Evolutionary conservation across 2,329 filamentous ascomycete species (phyloP), one percentile per base, ranked within the genome.

Genomic region (Trichoderma koningii): DNA sequence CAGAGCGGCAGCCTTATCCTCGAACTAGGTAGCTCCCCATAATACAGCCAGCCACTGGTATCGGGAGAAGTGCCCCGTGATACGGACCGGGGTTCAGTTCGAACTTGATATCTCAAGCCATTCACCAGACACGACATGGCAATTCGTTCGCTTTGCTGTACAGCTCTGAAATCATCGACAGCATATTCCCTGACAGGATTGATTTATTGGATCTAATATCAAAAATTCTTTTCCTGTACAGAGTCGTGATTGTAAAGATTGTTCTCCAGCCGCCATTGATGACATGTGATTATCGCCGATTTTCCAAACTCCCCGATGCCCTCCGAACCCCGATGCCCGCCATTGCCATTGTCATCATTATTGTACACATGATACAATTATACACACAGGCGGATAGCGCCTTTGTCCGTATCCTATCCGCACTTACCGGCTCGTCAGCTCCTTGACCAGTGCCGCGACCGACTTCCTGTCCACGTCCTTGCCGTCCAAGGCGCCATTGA

Each of bases 381-480:
- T 41, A 63, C 17, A 42, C 23, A 38, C 19, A 26, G 45, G 2
- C 34, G 34, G 34, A 38, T 14, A 38, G 2, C 14, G 34, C 34
- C 14, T 14, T 12, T 38, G 34, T 17, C 19, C 4, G 23, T 10
- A 45, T 28, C 21, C 15, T 10, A 45, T 28, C 21, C 15, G 30
- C 28, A 28, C 26, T 42, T 56, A 63, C 66, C 69, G 71, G 34
- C 70, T 55, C 26, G 65, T 70, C 60, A 74, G 55, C 72, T 86
- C 79, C 77, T 89, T 89, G 56, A 91, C 85, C 70, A 88, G 76
- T 70, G 79, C 84, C 4, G 82, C 83, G 55, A 93, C 77, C 68
- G 84, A 81, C 60, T 81, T 82, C 76, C 82, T 86, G 72, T 92
- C 85, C 42, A 90, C 82, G 45, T 84, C 81, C 76, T 87, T 88